Base-by-base conservation (phyloP, 2,329 filamentous ascomycete genomes). In the Curvularia sp. region DNA sequence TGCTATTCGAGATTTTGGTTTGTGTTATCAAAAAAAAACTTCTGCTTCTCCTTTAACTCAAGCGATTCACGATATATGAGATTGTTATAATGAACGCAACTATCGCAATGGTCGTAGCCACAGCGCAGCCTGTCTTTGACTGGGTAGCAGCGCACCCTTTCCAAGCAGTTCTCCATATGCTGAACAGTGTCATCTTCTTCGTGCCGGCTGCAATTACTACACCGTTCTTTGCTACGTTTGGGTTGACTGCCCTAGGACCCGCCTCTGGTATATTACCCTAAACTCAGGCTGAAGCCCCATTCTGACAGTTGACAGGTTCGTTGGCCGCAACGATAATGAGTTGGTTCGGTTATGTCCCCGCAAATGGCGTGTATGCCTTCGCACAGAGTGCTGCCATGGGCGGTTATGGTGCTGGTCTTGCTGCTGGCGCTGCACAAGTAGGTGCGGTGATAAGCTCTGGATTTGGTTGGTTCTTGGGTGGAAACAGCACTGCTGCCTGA, bases 311-410 rank as follows among this genome's bases (percentile, higher is more conserved):
- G 9, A 4, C 21, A 74, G 70, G 66, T 3, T 68, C 70, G 2
- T 10, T 68, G 15, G 70, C 68, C 3, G 59, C 67, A 12, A 49
- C 41, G 0, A 23, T 66, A 21, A 62, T 72, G 72, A 63, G 61
- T 47, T 62, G 53, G 39, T 59, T 70, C 12, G 55, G 64, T 9
- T 45, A 49, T n/a, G 67, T 72, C 1, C 60, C 70, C 8, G 66
- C 71, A 19, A 61, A 65, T 5, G 64, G 67, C 5, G 5, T 67
- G 7, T 71, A 66, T 32, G 71, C 73, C 0, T 66, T 60, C 12
- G 39, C 68, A 3, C 68, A 74, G 49, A 75, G 72, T 45, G 73
- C 71, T 9, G 70, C 68, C 4, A 75, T 75, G 73, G 71, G 71
- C 3, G 73, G 73, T 3, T 74, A 69, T 38, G 72, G 73, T 5